Base-by-base conservation (phyloP, 768 basidiomycete species). In the Trametes cinnabarina region DNA sequence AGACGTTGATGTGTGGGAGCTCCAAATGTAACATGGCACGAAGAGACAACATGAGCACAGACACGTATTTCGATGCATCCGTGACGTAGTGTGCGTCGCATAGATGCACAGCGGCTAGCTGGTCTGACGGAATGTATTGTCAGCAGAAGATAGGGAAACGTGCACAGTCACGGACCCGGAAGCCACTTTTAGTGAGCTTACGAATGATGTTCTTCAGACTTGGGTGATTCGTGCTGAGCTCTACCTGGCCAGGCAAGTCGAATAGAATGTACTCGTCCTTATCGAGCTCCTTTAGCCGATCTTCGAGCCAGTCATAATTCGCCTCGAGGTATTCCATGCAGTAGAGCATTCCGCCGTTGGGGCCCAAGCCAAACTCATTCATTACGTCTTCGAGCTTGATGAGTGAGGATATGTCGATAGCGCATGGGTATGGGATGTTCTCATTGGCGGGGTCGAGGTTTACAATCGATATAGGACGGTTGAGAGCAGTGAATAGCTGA, bases 11-110 rank as follows among this genome's bases (percentile, higher is more conserved):
- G 69, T 98, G 97, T 0, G 97, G 97, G n/a, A 98, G 81, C 67
- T 97, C 97, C 54, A 99, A 81, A 67, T 98, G 95, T n/a, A 99
- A 79, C 97, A 98, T 98, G 15, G 96, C 92, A 47, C 97, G 82
- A 25, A 99, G 79, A 11, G 95, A 92, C 12, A 98, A 84, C 34
- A 99, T 81, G 41, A 98, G 80, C 35, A 98, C 85, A 12, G 94
- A 94, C 58, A 98, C 81, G 73, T 95, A 99, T 76, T 98, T 98
- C 3, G 92, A 81, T 3, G 95, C 88, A 68, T 98, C 95, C 44
- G 95, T 96, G 66, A 98, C 90, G 71, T 98, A 95, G 73, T 96
- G 93, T 0, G 97, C 92, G 74, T 99, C 96, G 72, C 94, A 97
- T 2, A 99, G 79, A 72, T 98, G 94, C 8, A 98, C 91, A 8